Conservation (phyloP, 495 filamentous ascomycete species). For the Neohortaea acidophila region DNA sequence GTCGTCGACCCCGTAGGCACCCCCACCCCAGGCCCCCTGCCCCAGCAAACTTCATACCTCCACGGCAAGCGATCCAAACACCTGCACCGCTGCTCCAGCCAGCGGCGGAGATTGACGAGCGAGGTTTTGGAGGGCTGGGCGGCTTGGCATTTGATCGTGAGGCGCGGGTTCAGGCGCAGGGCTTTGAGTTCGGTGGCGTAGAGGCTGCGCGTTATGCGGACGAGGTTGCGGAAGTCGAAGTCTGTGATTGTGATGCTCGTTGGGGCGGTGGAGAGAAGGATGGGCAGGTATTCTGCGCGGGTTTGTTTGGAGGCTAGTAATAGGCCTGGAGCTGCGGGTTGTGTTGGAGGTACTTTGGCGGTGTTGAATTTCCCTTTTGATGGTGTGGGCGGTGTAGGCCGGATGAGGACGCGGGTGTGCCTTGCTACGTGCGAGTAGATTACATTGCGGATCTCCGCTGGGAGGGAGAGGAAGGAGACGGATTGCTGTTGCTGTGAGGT, state of each 20-base stretch:
- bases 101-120: conserved; percentile 5
- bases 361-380: background rate
- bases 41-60: conserved; percentile 5
- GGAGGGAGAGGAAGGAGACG: conserved; percentile 16
- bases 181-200: conserved; percentile 15
- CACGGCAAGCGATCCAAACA: conserved; percentile 10
- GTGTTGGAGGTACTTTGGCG: background rate
- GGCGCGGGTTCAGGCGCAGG: conserved; percentile 7
- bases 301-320: conserved; percentile 7
- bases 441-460: conserved; percentile 13
- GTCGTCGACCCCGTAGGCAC: background rate
- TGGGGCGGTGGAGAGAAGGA: conserved; percentile 8
- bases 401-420: conserved; percentile 4
- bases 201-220: conserved; percentile 5
- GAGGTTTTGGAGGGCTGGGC: conserved; percentile 5
- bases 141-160: conserved; percentile 6
- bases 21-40: background rate
- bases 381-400: background rate
- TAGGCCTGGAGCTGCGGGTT: conserved; percentile 5
- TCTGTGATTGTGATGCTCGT: conserved; percentile 5
- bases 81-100: conserved; percentile 7
- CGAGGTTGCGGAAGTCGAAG: conserved; percentile 11
- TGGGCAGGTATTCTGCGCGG: conserved; percentile 11
- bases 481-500: background rate
- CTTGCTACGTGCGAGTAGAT: conserved; percentile 9